Base-by-base conservation (phyloP, 2,329 filamentous ascomycete genomes). In the Pezicula rhizophila region DNA sequence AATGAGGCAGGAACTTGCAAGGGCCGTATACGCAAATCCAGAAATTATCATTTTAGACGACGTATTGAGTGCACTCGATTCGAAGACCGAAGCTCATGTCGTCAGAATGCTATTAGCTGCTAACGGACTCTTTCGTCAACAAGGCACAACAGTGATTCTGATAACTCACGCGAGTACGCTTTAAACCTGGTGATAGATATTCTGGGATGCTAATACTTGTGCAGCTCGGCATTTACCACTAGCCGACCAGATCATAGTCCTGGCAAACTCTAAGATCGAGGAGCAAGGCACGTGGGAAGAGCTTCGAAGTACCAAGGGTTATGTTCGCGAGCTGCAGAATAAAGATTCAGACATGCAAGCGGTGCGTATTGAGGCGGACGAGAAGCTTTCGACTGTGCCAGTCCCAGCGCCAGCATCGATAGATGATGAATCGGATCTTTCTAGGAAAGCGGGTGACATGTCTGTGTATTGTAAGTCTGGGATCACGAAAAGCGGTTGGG, bases 111-210 rank as follows among this genome's bases (percentile, higher is more conserved):
- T 56, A 2, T 45, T 49, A 33, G 48, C 50, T 20, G 14, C 14
- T 5, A 48, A 48, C 12, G 31, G 17, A 3, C 28, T 59, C 4
- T 49, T 49, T 18, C 39, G 31, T 12, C 55, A 12, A 41, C 61
- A 57, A 49, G 55, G 56, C 0, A 62, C 63, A 1, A 68, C 69
- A 1, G 55, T 66, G 0, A 20, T 72, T 5, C 56, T 70, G 3
- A 60, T 64, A 6, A 68, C 65, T 23, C 45, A 50, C 38, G 48
- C 48, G 6, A 55, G 63, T 58, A 58, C 50, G 48, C 59, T 51
- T 40, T 63, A 64, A 15, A 15, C 8, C 31, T 20, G n/a, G 39
- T 10, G 6, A 41, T 34, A n/a, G 26, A 28, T 35, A 6, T 35
- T 15, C 41, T 66, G 62, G 66, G 41, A 46, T 71, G 18, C 18